These are phyloP conservation scores for Centaurea solstitialis DNA, from an alignment of 129 eudicot species.

Conservation along the genomic window DNA sequence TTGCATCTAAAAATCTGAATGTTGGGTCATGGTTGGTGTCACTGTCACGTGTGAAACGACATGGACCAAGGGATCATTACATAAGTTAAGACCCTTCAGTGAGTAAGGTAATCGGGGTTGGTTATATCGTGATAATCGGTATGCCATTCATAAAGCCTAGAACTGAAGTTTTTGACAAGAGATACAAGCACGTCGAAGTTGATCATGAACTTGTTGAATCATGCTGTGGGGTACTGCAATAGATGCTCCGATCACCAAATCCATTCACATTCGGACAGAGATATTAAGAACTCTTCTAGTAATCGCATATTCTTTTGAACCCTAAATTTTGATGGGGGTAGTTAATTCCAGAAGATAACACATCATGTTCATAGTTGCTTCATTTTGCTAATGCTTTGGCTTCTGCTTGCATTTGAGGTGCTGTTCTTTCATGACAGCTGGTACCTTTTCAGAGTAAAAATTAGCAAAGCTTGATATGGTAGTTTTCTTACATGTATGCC, in stretches of 20 bases:
- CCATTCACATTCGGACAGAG: background rate
- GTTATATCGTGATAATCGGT: background rate
- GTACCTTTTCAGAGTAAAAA: background rate
- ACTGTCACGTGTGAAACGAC: background rate
- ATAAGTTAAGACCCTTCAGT: background rate
- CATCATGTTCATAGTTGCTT: background rate
- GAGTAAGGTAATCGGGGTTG: background rate
- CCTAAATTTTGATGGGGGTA: background rate
- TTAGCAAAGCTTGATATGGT: background rate
- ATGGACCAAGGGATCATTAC: background rate
- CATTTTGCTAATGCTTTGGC: background rate
- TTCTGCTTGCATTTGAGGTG: background rate
- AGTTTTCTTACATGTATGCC: constrained; percentile 5
- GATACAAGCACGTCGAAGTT: background rate
- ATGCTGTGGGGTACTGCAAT: background rate
- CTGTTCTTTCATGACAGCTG: background rate
- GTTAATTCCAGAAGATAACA: background rate
- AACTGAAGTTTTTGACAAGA: background rate
- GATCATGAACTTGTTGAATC: too few species aligned
- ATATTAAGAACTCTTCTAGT: background rate
- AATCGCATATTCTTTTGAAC: background rate
- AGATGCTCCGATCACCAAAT: background rate
- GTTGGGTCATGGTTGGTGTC: too few species aligned
- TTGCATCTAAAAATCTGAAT: background rate
- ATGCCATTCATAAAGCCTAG: background rate